Evolutionary conservation across 306 rosid species (phyloP), one percentile per base, ranked within the genome.

Genomic region (Oemleria cerasiformis): DNA sequence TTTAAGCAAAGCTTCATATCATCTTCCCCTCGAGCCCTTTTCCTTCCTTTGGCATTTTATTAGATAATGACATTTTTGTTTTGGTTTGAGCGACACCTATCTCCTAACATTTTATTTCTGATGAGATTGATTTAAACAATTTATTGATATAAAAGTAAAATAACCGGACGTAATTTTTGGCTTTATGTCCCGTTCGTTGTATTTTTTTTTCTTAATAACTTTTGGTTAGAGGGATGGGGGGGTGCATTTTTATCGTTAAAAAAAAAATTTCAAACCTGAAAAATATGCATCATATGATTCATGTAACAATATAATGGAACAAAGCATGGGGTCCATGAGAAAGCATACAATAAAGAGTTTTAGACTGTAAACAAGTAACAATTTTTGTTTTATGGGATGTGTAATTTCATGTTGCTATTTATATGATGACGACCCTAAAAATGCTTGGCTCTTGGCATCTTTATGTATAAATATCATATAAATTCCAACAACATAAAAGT

Each of bases 11-110:
- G 40, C 14, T 67, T 49, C 54, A 17, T 63, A 71, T 38, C 39
- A 53, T 61, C 67, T 25, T 44, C 50, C n/a, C 53, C 67, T 78
- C 44, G 14, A 19, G 62, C 63, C 71, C 40, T 62, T 56, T 19
- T 73, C 68, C 68, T 68, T 67, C 61, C 68, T 71, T 80, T 73
- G 81, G 65, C 75, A 50, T 63, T 59, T 53, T 43, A 34, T 72
- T 36, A 45, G 36, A 47, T 59, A 16, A 36, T 53, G 75, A 87
- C 30, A 51, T 15, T 16, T 4, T 16, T 66, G 75, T 62, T 66
- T 45, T 42, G 67, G 62, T 63, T 75, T 72, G 78, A 25, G 70
- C 78, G 47, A 47, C 80, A 67, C 57, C 51, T 25, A n/a, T 47
- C 13, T 43, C 9, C 51, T 42, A 8, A 51, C 38, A 51, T 51